These are phyloP conservation scores for Pleurozium schreberi DNA, from an alignment of 225 moss, liverwort and hornwort genomes.

Conservation along the genomic window DNA sequence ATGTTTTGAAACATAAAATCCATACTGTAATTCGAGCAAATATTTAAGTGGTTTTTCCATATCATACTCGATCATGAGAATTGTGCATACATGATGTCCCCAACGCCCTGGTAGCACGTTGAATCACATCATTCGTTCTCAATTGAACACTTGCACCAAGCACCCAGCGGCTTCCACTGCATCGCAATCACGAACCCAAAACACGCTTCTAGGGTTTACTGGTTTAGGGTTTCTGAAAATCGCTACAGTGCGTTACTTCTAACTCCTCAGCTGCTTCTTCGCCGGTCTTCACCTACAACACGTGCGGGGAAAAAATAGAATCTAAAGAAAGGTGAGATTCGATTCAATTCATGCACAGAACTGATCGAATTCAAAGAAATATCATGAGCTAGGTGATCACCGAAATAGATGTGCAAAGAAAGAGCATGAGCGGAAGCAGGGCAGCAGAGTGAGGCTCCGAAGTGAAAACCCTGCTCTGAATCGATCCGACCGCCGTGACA, in stretches of 20 bases:
- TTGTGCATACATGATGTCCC: not conserved
- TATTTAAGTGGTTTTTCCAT: not conserved
- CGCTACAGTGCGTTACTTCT: too few species aligned
- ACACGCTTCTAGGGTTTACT: not conserved
- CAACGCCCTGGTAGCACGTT: not conserved
- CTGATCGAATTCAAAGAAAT: not conserved
- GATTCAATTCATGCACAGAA: too few species aligned
- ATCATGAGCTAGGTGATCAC: not conserved
- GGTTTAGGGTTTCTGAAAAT: too few species aligned
- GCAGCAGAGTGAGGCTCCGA: not conserved
- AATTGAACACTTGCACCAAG: not conserved
- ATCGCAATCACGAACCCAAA: not conserved
- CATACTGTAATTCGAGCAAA: not conserved
- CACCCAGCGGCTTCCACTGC: too few species aligned
- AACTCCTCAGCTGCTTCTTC: too few species aligned
- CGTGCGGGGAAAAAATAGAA: too few species aligned
- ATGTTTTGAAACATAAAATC: not conserved
- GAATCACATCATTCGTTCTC: not conserved
- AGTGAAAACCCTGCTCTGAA: not conserved
- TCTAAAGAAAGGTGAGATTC: not conserved
- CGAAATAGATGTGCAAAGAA: not conserved
- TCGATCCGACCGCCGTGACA: not conserved
- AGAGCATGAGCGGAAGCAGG: not conserved
- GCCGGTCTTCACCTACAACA: too few species aligned
- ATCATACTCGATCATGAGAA: not conserved